Conservation (phyloP, 2,329 filamentous ascomycete genomes). For the Cadophora sp. region DNA sequence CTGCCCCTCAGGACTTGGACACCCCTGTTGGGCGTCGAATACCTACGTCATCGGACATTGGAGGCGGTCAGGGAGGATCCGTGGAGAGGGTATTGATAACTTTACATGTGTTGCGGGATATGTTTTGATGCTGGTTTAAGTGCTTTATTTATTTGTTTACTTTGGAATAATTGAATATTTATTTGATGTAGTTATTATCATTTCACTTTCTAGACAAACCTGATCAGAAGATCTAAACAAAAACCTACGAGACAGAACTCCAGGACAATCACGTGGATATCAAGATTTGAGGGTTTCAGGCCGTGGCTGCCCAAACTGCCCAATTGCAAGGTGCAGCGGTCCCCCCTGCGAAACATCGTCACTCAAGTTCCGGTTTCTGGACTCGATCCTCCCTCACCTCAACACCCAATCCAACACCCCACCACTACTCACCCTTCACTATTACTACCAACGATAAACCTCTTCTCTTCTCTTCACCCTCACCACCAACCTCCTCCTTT, state of each 20-base stretch:
- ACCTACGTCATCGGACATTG: slow-evolving; percentile 30
- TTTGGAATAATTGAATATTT: neutral
- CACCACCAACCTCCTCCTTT: slow-evolving; percentile 30
- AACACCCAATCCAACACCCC: slow-evolving; percentile 23
- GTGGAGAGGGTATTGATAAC: neutral
- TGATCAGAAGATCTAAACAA: neutral
- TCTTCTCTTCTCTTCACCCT: slow-evolving; percentile 27
- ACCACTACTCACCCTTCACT: slow-evolving; percentile 3
- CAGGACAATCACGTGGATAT: slow-evolving; percentile 17
- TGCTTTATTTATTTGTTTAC: too few relatives aligned
- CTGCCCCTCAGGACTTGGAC: slow-evolving; percentile 8
- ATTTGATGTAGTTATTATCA: too few relatives aligned
- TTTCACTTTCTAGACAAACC: neutral
- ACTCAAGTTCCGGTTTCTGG: slow-evolving; percentile 29
- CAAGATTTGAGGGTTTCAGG: slow-evolving; percentile 7
- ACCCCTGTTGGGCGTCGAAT: slow-evolving; percentile 10
- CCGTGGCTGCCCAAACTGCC: slow-evolving; percentile 24
- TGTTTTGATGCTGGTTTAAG: neutral
- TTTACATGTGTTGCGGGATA: slow-evolving; percentile 3
- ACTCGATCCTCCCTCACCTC: slow-evolving; percentile 26
- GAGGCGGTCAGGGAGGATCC: slow-evolving; percentile 23
- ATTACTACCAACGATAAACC: slow-evolving; percentile 26
- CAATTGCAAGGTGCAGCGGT: slow-evolving; percentile 17
- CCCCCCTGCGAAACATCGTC: slow-evolving; percentile 23
- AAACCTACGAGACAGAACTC: neutral